Base-by-base conservation (phyloP, 2,329 filamentous ascomycete species). In the Sodiomyces alkalinus region DNA sequence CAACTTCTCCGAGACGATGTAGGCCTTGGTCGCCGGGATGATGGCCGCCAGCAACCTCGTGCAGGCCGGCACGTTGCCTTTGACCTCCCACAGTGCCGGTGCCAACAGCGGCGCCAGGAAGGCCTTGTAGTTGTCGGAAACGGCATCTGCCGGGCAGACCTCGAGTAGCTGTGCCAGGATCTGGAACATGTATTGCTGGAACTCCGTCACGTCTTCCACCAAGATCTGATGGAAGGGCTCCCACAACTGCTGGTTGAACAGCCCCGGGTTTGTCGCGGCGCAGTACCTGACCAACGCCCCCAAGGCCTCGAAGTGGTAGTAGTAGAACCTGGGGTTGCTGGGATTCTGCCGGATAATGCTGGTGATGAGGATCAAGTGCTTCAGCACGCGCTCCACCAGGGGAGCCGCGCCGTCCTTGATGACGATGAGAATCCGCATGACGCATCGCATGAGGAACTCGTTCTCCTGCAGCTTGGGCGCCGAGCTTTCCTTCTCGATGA, bases 381-480 rank as follows among this genome's bases (percentile, higher is more conserved):
- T 68, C 29, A 96, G 59, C n/a, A 92, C 72, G 39, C 67, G 69
- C 41, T 93, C 82, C 5, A 78, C 64, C 27, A 90, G 74, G 2
- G 74, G 66, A 3, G 75, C 55, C 10, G 87, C 72, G 17, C 74
- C 80, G 26, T 93, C 86, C 48, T 79, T 81, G 52, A 96, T 80
- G 38, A 96, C 86, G 39, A 98, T 85, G 35, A 98, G 63, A 9
- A 98, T 87, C 42, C 90, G 74, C 90, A 98, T 98, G 32, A 94
- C 83, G 45, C 90, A 98, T 43, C 85, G 81, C 86, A 98, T 96
- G 46, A 98, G 53, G 51, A 96, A 98, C 49, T 98, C 90, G 47
- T 98, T 98, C 55, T 98, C 90, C 48, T 98, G 90, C 36, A 98
- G 74, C 62, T 96, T 98, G 39, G 87, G 74, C 1, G 92, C 79